Percentiles rank a stretch among this genome's conserved stretches.
Conservation (phyloP, 192 early-diverging fungal species). For the Chytriomyces hyalinus region DNA sequence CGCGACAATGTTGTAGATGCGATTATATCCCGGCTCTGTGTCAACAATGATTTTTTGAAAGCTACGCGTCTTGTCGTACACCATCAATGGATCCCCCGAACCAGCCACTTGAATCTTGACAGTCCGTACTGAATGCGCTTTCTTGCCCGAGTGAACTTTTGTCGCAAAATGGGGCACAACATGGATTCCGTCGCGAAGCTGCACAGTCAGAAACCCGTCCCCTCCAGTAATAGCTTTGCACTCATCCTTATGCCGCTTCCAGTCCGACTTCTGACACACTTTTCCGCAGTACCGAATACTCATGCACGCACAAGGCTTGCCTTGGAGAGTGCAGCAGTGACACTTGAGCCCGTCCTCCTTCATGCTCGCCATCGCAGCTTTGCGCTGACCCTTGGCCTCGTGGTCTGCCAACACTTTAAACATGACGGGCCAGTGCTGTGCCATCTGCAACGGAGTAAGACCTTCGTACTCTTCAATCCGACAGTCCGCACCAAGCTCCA, state of each 20-base stretch:
- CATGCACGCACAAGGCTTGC: conserved; percentile 6
- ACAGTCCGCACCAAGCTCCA: background rate
- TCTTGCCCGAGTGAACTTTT: background rate
- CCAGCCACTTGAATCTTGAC: conserved; percentile 5
- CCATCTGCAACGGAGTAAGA: background rate
- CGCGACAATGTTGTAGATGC: background rate
- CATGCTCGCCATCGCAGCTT: background rate
- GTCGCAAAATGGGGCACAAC: background rate
- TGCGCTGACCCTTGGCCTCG: background rate
- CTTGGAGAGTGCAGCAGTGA: background rate
- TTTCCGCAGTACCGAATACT: background rate
- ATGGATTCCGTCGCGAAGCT: background rate
- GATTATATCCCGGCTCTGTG: background rate
- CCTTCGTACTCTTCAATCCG: background rate
- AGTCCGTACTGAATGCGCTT: background rate
- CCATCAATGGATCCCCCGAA: background rate
- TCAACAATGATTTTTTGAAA: background rate
- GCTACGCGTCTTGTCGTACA: conserved; percentile 8
- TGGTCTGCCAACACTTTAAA: background rate
- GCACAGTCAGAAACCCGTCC: background rate
- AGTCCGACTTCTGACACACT: background rate
- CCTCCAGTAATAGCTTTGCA: background rate
- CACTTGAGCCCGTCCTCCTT: background rate
- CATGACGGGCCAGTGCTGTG: background rate
- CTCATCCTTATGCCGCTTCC: conserved; percentile 2